phyloP scores from a whole-genome alignment of 2,329 filamentous ascomycete species.

The Exserohilum rostratum region DNA sequence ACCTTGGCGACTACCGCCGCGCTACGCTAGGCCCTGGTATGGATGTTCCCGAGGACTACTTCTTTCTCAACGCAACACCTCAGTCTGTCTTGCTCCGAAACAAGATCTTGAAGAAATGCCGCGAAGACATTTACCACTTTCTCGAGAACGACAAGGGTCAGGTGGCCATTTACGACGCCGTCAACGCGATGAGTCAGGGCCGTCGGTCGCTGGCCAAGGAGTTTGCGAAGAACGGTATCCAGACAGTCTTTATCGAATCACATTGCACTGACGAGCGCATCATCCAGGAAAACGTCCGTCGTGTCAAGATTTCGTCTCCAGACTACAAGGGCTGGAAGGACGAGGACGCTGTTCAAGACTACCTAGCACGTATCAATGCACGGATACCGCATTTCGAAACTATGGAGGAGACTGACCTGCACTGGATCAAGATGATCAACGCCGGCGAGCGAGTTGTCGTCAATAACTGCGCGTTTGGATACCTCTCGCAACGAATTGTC shows the following conservation, averaged over 20 bases:
- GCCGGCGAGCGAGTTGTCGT: constrained; percentile 91
- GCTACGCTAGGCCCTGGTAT: constrained; percentile 84
- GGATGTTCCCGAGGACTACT: constrained; percentile 94
- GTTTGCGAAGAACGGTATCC: constrained; percentile 94
- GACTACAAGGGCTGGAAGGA: constrained; percentile 95
- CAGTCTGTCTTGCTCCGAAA: constrained; percentile 91
- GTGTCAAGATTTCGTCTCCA: constrained; percentile 96
- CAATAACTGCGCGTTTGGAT: constrained; percentile 97
- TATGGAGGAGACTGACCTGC: constrained; percentile 91
- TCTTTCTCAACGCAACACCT: constrained; percentile 92
- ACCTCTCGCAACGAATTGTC: constrained; percentile 94
- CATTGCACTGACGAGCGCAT: constrained; percentile 92
- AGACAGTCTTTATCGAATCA: constrained; percentile 97
- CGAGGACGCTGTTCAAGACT: constrained; percentile 89
- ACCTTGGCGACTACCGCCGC: constrained; percentile 93
- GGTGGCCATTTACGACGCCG: constrained; percentile 97
- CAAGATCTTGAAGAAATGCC: constrained; percentile 96
- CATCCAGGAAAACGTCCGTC: constrained; percentile 93
- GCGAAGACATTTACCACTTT: constrained; percentile 96
- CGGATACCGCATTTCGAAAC: constrained; percentile 96
- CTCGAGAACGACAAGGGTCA: constrained; percentile 97
- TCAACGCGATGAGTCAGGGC: constrained; percentile 86
- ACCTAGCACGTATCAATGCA: constrained; percentile 85
- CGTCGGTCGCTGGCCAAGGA: constrained; percentile 88
- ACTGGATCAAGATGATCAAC: constrained; percentile 99